Evolutionary conservation across 768 basidiomycete species (phyloP), one percentile per base, ranked within the genome.

Genomic region (Fibroporia radiculosa): DNA sequence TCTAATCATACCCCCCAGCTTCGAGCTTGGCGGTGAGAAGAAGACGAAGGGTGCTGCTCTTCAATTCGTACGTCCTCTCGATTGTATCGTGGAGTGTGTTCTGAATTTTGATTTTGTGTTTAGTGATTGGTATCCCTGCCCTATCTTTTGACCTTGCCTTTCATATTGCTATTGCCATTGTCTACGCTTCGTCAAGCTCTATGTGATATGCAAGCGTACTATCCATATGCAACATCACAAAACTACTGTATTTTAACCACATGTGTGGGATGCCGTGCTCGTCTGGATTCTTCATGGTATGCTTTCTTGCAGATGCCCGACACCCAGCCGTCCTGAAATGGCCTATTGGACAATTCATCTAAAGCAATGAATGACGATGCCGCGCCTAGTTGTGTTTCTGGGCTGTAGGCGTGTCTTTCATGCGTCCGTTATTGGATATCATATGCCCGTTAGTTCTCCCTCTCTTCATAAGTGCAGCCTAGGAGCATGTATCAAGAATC

Each of bases 1-100:
- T 0, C 6, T 8, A 23, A 6, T 23, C 22, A 18, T 22, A 18
- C 16, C 39, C 6, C 40, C 42, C 42, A 91, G 90, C 77, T 98
- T 99, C 77, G 95, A 98, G 74, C 84, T 97, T 44, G 95, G 96
- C 68, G 96, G 96, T 65, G 96, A 99, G 80, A 99, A 98, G 82
- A 97, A 97, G 86, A 93, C 90, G 58, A 93, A 93, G 80, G 91
- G 92, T 69, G 91, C 90, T 58, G 93, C 91, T 50, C 86, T 93
- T 59, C 80, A 79, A 63, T 93, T 93, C 80, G 89, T 92, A 67
- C 58, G 89, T 86, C 18, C 25, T 26, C 22, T n/a, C 34, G 23
- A 16, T 16, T 24, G 2, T 22, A 16, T 26, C 3, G 18, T 23
- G 23, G 20, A 8, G 13, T 33, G 26, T 16, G 28, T 3, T 3